These are phyloP conservation scores for Meyerozyma guilliermondii DNA, from an alignment of 1,139 yeast genomes.

Conservation along the genomic window DNA sequence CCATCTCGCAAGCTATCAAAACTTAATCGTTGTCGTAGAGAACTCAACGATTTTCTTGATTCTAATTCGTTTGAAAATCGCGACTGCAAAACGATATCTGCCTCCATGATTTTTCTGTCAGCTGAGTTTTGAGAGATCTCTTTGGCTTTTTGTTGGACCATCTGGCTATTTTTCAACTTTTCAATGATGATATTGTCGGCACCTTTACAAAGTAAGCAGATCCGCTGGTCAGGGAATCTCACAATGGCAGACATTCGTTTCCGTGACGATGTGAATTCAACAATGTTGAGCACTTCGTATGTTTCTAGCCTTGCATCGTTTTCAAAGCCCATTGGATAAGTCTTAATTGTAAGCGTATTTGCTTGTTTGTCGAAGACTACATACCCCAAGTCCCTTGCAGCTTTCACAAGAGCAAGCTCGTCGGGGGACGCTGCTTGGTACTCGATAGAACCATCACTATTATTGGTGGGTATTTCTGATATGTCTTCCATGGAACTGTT, in stretches of 20 bases:
- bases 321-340: constrained; percentile 81
- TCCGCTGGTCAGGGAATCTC: constrained; percentile 70
- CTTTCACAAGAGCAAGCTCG: constrained; percentile 87
- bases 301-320: constrained; percentile 56
- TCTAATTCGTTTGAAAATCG: constrained; percentile 32
- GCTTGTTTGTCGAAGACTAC: constrained; percentile 68
- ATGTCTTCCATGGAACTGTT: constrained; percentile 11
- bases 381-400: constrained; percentile 92
- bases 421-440: constrained; percentile 97
- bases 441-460: constrained; percentile 39
- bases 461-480: constrained; percentile 7
- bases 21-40: constrained; percentile 30
- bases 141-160: constrained; percentile 58
- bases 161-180: constrained; percentile 49
- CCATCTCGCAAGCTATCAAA: constrained; percentile 15
- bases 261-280: constrained; percentile 83
- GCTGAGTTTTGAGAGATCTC: constrained; percentile 59
- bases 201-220: constrained; percentile 84
- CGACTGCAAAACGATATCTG: constrained; percentile 64
- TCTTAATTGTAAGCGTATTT: constrained; percentile 56
- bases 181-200: constrained; percentile 93
- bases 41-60: constrained; percentile 22
- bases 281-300: constrained; percentile 70
- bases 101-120: constrained; percentile 73
- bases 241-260: constrained; percentile 94